Base-by-base conservation (phyloP, 2,329 filamentous ascomycete genomes). In the Penicillium frequentans region DNA sequence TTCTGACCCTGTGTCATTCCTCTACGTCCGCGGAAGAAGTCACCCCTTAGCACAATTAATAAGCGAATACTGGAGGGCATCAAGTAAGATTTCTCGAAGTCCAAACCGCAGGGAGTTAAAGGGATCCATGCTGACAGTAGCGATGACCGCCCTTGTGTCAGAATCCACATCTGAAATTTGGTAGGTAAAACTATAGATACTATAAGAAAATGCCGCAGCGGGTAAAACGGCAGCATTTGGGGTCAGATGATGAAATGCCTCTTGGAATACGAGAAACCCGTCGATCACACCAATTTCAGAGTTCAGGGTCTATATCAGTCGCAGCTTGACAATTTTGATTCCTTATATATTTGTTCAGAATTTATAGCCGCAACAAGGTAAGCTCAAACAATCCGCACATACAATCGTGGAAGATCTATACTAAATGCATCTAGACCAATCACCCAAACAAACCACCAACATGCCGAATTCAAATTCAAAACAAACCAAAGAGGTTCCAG, bases 401-500 rank as follows among this genome's bases (percentile, higher is more conserved):
- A 9, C 23, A 42, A 9, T 21, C 9, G 35, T 37, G 16, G 1
- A 11, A 21, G 10, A 7, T 10, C 11, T 19, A 42, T 42, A 3
- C 35, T 39, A 19, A 39, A 11, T 6, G 1, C 35, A 8, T 39
- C 3, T 19, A 19, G 39, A 23, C 23, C 11, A 21, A 23, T 7
- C 9, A 39, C 19, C 19, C 16, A 42, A 13, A 23, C 39, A 42
- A 23, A 16, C 16, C n/a, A 16, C 14, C 44, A 26, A 26, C 26
- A 53, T 53, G 51, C 23, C 51, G 37, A 39, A 39, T 2, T 5
- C 49, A 46, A 39, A 47, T 2, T 5, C 49, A 55, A 56, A 44
- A 39, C 51, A 23, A 50, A 57, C 1, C 19, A 59, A 61, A 26
- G 61, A 65, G 21, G 59, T 64, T 55, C 63, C 47, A 44, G 52